phyloP scores from a whole-genome alignment of 352 stramenopile genomes.

The Pythium periplocum region DNA sequence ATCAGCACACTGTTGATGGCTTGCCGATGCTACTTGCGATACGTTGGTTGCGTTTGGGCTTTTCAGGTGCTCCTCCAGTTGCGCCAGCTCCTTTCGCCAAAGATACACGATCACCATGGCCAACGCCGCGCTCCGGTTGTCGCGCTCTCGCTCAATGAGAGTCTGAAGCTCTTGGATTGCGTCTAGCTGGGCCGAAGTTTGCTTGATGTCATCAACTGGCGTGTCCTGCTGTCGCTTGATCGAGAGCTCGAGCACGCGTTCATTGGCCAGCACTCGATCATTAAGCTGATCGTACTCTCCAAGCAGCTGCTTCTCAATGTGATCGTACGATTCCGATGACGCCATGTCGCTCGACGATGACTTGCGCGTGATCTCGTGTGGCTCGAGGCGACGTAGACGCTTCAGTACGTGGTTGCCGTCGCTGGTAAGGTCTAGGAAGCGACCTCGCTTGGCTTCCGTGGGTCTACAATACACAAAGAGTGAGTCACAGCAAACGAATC shows the following conservation, averaged over 20 bases:
- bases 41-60: conserved; percentile 1
- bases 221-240: conserved; percentile 17
- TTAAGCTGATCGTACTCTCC: conserved; percentile 7
- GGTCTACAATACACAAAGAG: no score
- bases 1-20: conserved; percentile 8
- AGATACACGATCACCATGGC: conserved; percentile 34
- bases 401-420: no score
- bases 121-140: conserved; percentile 30
- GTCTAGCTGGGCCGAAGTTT: conserved; percentile 22
- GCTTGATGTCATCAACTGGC: conserved; percentile 19
- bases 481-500: no score
- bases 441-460: no score
- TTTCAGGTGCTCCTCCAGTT: conserved; percentile 2
- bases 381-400: not conserved
- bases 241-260: conserved; percentile 28
- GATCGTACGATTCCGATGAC: not conserved
- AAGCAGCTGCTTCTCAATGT: conserved; percentile 1
- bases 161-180: conserved; percentile 31
- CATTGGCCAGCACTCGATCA: conserved; percentile 17
- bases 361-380: not conserved
- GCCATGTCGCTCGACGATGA: not conserved
- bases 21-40: not conserved
- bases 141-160: conserved; percentile 27
- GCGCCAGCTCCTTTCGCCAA: conserved; percentile 6
- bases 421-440: no score